Conservation (phyloP, 2,329 filamentous ascomycete species). For the Hymenotorrendiella dingleyae region DNA sequence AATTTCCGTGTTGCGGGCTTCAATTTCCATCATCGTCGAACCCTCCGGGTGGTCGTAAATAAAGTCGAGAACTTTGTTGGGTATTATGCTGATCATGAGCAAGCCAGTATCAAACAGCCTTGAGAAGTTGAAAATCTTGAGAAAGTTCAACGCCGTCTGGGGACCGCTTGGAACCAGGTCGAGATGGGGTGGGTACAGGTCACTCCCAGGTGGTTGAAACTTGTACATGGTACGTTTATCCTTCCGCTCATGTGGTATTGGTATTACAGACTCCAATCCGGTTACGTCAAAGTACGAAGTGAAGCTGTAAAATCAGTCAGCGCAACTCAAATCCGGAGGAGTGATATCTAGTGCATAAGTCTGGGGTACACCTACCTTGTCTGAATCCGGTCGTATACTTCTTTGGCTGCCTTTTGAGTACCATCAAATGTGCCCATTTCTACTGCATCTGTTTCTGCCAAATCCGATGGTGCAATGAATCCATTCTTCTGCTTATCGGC, state of each 20-base stretch:
- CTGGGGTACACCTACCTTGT: too few relatives aligned
- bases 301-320: too few relatives aligned
- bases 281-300: constrained; percentile 7
- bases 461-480: too few relatives aligned
- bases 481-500: too few relatives aligned
- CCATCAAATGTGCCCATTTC: too few relatives aligned
- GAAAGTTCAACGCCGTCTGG: neutral
- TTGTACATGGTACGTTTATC: constrained; percentile 1
- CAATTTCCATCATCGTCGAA: constrained; percentile 5
- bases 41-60: constrained; percentile 1
- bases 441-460: too few relatives aligned
- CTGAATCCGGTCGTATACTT: too few relatives aligned
- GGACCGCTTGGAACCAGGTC: neutral
- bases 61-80: constrained; percentile 4
- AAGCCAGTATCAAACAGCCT: constrained; percentile 1
- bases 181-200: constrained; percentile 3
- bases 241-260: neutral
- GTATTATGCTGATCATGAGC: constrained; percentile 1
- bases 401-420: too few relatives aligned
- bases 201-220: neutral
- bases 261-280: constrained; percentile 1
- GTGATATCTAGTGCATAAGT: too few relatives aligned
- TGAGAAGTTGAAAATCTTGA: constrained; percentile 5
- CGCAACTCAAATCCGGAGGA: too few relatives aligned
- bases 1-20: constrained; percentile 13